Conservation (phyloP, 148 eudicot species). For the Camellia lanceoleosa region DNA sequence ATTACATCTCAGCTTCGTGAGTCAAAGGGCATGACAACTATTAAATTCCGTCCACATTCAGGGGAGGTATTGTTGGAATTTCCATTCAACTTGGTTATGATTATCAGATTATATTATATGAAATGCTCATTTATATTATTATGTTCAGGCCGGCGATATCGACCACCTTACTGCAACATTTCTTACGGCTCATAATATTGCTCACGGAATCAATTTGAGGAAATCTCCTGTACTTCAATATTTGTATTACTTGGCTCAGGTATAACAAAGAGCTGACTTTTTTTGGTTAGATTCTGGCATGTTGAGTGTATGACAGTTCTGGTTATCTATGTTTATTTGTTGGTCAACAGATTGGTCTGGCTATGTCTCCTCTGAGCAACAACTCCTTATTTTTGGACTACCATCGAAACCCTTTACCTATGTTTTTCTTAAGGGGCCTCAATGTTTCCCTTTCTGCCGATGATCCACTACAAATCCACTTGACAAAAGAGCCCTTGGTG, state of each 20-base stretch:
- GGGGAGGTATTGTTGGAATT: slow-evolving; percentile 67
- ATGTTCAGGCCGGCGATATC: slow-evolving; percentile 89
- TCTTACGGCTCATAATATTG: slow-evolving; percentile 82
- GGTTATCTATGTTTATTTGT: not conserved
- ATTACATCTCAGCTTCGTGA: slow-evolving; percentile 85
- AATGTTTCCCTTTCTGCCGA: slow-evolving; percentile 98
- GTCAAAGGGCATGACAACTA: slow-evolving; percentile 94
- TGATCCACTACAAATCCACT: slow-evolving; percentile 95
- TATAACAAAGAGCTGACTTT: slow-evolving; percentile 16
- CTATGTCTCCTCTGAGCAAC: slow-evolving; percentile 99
- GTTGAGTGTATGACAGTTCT: slow-evolving; percentile 7
- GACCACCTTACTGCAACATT: slow-evolving; percentile 98
- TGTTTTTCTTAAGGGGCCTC: slow-evolving; percentile 90
- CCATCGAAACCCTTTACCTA: slow-evolving; percentile 95
- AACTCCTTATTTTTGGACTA: slow-evolving; percentile 95
- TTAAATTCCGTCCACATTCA: slow-evolving; percentile 93
- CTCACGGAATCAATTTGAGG: slow-evolving; percentile 95
- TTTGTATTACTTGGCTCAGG: slow-evolving; percentile 94
- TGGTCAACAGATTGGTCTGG: slow-evolving; percentile 82
- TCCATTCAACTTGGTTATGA: not conserved
- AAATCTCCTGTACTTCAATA: slow-evolving; percentile 99
- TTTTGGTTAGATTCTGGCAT: not conserved
- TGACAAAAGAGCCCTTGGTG: slow-evolving; percentile 94
- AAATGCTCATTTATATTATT: slow-evolving; percentile 6
- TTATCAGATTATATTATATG: not conserved